These are phyloP conservation scores for Colletotrichum eleusines DNA, from an alignment of 2,329 filamentous ascomycete species.

Conservation along the genomic window DNA sequence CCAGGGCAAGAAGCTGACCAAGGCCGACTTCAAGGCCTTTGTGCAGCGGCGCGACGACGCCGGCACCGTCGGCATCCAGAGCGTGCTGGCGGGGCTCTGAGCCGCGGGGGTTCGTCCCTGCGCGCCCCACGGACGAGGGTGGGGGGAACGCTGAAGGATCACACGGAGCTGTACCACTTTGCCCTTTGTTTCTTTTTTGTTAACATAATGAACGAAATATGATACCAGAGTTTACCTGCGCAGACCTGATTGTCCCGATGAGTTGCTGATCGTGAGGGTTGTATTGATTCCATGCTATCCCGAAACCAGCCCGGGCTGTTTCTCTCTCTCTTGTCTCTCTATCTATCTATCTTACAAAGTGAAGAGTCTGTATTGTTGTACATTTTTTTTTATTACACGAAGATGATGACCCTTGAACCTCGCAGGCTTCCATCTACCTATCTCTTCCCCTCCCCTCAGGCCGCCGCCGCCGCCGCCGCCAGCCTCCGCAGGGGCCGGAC, in stretches of 20 bases:
- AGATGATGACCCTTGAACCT: neutral
- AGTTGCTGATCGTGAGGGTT: neutral
- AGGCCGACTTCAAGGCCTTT: slow-evolving; percentile 84
- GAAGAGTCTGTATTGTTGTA: neutral
- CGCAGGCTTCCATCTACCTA: too few relatives aligned
- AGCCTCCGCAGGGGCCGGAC: slow-evolving; percentile 18
- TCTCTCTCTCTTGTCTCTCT: neutral
- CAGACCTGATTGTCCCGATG: neutral
- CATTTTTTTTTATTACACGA: neutral
- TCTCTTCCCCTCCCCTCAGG: neutral
- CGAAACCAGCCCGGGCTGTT: neutral
- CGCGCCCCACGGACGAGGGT: neutral
- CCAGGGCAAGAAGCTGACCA: slow-evolving; percentile 67
- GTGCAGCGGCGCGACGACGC: slow-evolving; percentile 88
- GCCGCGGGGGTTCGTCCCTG: neutral
- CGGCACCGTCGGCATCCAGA: slow-evolving; percentile 83
- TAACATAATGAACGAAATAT: slow-evolving; percentile 31
- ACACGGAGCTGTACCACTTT: neutral
- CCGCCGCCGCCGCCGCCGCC: neutral
- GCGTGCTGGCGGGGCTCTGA: slow-evolving; percentile 76
- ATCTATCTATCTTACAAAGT: neutral
- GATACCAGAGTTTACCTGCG: slow-evolving; percentile 28
- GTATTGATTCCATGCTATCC: neutral
- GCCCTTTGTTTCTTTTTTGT: neutral
- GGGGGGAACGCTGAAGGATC: neutral